Evolutionary conservation across 768 basidiomycete genomes (phyloP).

Genomic region (Trametes cubensis): DNA sequence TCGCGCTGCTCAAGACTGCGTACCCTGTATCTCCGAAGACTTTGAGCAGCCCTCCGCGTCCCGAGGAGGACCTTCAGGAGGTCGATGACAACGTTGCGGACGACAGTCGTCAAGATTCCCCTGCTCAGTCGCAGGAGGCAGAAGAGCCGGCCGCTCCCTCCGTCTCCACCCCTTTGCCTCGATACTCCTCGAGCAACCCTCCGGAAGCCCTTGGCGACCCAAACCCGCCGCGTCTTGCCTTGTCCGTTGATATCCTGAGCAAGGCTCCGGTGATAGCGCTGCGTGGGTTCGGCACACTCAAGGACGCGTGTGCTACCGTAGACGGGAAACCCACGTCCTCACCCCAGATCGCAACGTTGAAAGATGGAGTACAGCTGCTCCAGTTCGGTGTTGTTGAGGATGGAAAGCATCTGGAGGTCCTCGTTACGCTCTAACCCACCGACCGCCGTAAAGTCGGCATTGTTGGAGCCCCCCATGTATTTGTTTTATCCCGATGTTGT

Average conservation of each 20-base stretch:
- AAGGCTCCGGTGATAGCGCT: neutral
- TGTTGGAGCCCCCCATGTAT: neutral
- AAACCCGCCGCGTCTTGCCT: neutral
- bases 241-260: neutral
- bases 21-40: neutral
- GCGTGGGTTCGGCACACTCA: neutral
- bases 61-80: neutral
- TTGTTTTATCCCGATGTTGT: neutral
- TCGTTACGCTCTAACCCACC: no score
- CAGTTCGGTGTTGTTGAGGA: neutral
- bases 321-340: neutral
- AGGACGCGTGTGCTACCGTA: neutral
- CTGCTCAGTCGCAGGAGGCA: neutral
- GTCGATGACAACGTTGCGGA: no score
- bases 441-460: no score
- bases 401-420: no score
- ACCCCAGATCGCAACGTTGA: neutral
- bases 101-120: neutral
- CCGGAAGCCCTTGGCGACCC: neutral
- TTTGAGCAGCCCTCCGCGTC: neutral
- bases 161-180: neutral
- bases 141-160: neutral
- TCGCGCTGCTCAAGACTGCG: conserved; percentile 15
- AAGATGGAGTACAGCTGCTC: neutral
- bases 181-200: neutral